phyloP scores from a whole-genome alignment of 371 early-diverging fungal species.

The Syncephalastrum contaminatum region DNA sequence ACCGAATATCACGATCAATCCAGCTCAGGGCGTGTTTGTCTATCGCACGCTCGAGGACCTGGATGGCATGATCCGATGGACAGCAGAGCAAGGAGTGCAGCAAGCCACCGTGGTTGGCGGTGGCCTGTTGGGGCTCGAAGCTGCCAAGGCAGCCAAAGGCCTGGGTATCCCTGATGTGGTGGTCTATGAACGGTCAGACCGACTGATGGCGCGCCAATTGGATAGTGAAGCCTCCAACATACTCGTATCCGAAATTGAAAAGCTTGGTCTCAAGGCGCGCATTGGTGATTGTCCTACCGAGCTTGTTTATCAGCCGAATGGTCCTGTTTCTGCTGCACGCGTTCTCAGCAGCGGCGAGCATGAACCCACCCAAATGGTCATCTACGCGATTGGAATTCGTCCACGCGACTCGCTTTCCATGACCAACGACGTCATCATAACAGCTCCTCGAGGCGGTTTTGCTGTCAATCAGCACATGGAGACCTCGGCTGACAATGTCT shows the following conservation, averaged over 20 bases:
- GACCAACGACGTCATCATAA: constrained; percentile 28
- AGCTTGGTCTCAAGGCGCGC: constrained; percentile 42
- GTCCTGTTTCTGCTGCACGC: constrained; percentile 11
- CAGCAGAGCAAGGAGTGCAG: constrained; percentile 30
- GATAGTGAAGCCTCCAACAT: constrained; percentile 52
- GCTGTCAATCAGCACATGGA: constrained; percentile 50
- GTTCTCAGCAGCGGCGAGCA: constrained; percentile 21
- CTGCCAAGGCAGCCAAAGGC: constrained; percentile 63
- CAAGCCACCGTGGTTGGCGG: constrained; percentile 59
- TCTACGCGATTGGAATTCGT: constrained; percentile 60
- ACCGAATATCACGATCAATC: constrained; percentile 30
- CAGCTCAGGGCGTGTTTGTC: constrained; percentile 47
- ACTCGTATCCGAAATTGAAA: constrained; percentile 51
- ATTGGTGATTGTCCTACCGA: constrained; percentile 41
- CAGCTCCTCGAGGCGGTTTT: constrained; percentile 55
- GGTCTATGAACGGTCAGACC: constrained; percentile 54
- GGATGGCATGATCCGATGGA: constrained; percentile 46
- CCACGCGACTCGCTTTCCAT: constrained; percentile 59
- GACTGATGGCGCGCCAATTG: constrained; percentile 58
- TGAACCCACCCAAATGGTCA: constrained; percentile 51
- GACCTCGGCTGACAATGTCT: constrained; percentile 49
- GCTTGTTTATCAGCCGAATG: constrained; percentile 19
- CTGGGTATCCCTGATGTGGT: constrained; percentile 47
- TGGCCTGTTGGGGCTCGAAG: constrained; percentile 69
- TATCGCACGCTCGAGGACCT: constrained; percentile 68